Percentiles rank a stretch among this genome's conserved stretches.
Evolutionary conservation across 768 basidiomycete genomes (phyloP).

Genomic region (Pluteus cervinus): DNA sequence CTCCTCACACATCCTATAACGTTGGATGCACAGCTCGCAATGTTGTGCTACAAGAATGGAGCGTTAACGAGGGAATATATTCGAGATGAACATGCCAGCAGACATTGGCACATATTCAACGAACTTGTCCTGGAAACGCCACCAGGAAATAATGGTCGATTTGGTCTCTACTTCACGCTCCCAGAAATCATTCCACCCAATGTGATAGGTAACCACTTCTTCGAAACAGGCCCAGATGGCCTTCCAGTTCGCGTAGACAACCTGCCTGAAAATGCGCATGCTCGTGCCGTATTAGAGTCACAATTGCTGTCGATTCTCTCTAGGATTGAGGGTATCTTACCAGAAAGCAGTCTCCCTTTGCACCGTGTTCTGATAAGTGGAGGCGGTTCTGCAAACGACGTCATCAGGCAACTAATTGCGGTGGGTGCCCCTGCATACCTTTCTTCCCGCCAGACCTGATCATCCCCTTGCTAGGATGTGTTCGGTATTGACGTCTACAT

Average conservation of each 20-base stretch:
- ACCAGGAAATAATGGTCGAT: constrained; percentile 51
- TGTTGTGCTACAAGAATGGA: constrained; percentile 92
- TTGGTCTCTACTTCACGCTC: constrained; percentile 78
- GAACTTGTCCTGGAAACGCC: constrained; percentile 47
- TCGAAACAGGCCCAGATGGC: constrained; percentile 27
- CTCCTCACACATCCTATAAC: constrained; percentile 66
- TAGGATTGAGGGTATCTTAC: constrained; percentile 64
- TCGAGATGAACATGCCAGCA: constrained; percentile 54
- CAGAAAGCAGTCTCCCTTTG: constrained; percentile 45
- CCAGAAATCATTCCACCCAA: constrained; percentile 85
- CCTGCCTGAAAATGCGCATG: constrained; percentile 44
- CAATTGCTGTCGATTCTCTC: constrained; percentile 80
- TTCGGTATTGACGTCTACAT: constrained; percentile 72
- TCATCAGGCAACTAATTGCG: constrained; percentile 69
- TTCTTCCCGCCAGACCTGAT: not conserved
- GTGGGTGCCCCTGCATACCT: constrained; percentile 16
- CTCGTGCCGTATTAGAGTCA: constrained; percentile 77
- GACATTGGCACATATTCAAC: constrained; percentile 69
- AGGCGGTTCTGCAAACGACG: constrained; percentile 68
- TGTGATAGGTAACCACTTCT: constrained; percentile 68
- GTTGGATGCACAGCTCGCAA: constrained; percentile 65
- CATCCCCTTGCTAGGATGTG: constrained; percentile 42
- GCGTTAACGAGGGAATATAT: constrained; percentile 77
- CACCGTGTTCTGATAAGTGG: constrained; percentile 73
- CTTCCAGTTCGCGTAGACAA: constrained; percentile 22